Evolutionary conservation across 805 yeast species (phyloP), one percentile per base, ranked within the genome.

Genomic region (Starmerella etchellsii): DNA sequence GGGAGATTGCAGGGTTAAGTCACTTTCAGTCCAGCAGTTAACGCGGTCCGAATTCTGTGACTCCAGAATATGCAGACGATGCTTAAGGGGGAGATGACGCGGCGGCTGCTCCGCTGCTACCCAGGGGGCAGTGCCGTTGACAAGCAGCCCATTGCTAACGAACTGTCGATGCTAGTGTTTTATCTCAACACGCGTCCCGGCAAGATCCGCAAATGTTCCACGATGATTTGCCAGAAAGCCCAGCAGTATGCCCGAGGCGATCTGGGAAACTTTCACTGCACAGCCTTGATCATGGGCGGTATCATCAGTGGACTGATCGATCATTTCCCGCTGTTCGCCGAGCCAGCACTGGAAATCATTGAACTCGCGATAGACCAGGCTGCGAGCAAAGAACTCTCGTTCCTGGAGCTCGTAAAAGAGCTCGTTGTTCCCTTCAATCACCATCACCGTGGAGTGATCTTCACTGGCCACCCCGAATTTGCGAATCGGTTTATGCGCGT

Each of bases 111-210:
- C 38, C 94, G 83, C 59, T 91, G 97, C 65, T 88, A 88, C 59
- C 97, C 95, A 5, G 73, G 91, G 2, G 95, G 96, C 2, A 70
- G 84, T 46, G 78, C 76, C 7, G 70, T 71, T 5, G 97, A 87
- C 55, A 87, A 87, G 63, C 78, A 80, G 53, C 94, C 98, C 14
- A 87, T 88, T 58, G 76, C 94, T 2, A 83, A 94, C 18, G 97
- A 91, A 58, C 69, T 93, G 35, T 79, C 93, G 44, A 84, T 85
- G 56, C 67, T 88, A 50, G 63, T 88, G 25, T 88, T 81, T 65
- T 88, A 88, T 59, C 95, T 94, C 18, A 77, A 93, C 31, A 79
- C 95, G 3, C 69, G 96, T 52, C 69, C 95, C 41, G 78, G 84
- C 25, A 88, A 91, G 58, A 67, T 91, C 47, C 91, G 82, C 51